phyloP scores from a whole-genome alignment of 805 yeast species.

The Candida nemodendra region DNA sequence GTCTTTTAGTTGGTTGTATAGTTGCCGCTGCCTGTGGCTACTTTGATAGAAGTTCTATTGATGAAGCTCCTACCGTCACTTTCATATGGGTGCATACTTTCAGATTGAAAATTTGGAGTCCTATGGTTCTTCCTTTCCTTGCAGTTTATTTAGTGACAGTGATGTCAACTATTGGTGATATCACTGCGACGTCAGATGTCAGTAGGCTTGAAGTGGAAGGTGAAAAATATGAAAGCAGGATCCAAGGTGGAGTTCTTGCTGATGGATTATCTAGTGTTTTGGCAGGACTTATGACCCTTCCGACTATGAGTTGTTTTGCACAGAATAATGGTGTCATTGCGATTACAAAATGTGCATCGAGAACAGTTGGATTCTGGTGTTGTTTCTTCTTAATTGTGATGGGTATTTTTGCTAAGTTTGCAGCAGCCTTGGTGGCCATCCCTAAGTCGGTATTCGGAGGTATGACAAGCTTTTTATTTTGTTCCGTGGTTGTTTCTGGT shows the following conservation, averaged over 20 bases:
- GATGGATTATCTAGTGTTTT: slow-evolving; percentile 76
- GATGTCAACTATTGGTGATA: slow-evolving; percentile 87
- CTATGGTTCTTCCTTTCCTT: slow-evolving; percentile 71
- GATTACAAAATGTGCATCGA: slow-evolving; percentile 77
- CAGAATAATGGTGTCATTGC: slow-evolving; percentile 87
- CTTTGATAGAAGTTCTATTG: slow-evolving; percentile 52
- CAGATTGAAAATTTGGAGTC: slow-evolving; percentile 63
- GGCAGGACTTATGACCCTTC: slow-evolving; percentile 68
- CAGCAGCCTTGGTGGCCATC: slow-evolving; percentile 71
- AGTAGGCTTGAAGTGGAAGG: slow-evolving; percentile 77
- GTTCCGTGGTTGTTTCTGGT: slow-evolving; percentile 33
- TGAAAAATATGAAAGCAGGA: slow-evolving; percentile 64
- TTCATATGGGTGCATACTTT: slow-evolving; percentile 53
- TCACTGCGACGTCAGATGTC: slow-evolving; percentile 84
- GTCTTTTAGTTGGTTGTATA: slow-evolving; percentile 73
- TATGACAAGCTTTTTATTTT: slow-evolving; percentile 51
- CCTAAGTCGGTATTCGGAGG: slow-evolving; percentile 75
- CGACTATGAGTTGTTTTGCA: slow-evolving; percentile 85
- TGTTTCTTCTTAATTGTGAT: slow-evolving; percentile 67
- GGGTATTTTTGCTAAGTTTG: slow-evolving; percentile 78
- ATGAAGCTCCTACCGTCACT: slow-evolving; percentile 66
- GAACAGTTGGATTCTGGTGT: slow-evolving; percentile 42
- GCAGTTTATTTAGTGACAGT: slow-evolving; percentile 72
- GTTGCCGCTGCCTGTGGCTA: slow-evolving; percentile 84
- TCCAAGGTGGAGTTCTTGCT: slow-evolving; percentile 82